Evolutionary conservation across 805 yeast species (phyloP).

Genomic region (Naumovozyma dairenensis): DNA sequence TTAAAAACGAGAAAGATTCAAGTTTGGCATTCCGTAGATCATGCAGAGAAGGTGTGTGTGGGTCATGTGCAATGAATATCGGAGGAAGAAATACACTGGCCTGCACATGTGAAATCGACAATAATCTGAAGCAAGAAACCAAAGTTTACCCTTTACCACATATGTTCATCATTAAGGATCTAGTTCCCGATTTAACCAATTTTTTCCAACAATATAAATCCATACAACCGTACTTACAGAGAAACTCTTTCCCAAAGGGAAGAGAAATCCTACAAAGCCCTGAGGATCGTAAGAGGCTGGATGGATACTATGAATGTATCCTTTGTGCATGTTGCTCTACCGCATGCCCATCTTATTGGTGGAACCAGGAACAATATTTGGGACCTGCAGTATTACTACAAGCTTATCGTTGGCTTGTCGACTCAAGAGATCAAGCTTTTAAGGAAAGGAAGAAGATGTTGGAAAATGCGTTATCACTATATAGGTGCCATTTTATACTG

Average conservation of each 20-base stretch:
- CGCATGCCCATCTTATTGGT: constrained; percentile 99
- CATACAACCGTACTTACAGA: constrained; percentile 92
- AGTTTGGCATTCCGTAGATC: constrained; percentile 95
- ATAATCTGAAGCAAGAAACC: constrained; percentile 58
- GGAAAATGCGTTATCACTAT: constrained; percentile 93
- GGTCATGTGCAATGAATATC: constrained; percentile 99
- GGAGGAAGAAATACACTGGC: constrained; percentile 97
- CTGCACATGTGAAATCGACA: constrained; percentile 88
- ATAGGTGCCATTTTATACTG: constrained; percentile 99
- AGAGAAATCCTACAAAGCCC: constrained; percentile 85
- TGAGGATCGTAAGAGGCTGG: constrained; percentile 90
- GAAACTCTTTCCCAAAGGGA: constrained; percentile 67
- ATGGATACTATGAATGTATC: constrained; percentile 95
- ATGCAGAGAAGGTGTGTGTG: constrained; percentile 99
- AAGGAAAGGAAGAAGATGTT: constrained; percentile 74
- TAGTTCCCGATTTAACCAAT: constrained; percentile 95
- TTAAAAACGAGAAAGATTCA: constrained; percentile 93
- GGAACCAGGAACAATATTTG: constrained; percentile 97
- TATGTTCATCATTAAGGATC: constrained; percentile 93
- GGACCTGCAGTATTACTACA: constrained; percentile 99
- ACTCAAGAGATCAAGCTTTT: constrained; percentile 90
- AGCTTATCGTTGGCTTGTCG: constrained; percentile 98
- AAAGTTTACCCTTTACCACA: constrained; percentile 97
- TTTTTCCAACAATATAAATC: constrained; percentile 98
- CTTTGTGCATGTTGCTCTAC: constrained; percentile 98